phyloP scores from a whole-genome alignment of 176 grass and related monocot genomes.

The Eleusine coracana region DNA sequence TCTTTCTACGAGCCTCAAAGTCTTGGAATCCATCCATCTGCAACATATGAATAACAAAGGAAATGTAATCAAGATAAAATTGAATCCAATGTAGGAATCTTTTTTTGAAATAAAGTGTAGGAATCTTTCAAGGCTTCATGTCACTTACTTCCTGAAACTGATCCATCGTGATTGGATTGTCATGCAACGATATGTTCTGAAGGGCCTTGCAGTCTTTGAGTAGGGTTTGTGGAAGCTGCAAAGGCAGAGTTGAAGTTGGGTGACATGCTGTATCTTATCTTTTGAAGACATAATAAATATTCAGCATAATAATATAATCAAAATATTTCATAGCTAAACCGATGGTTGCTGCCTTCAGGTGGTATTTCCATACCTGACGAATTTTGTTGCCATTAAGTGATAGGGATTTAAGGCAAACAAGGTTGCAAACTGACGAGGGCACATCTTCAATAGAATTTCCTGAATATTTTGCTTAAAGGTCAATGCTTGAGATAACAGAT shows the following conservation, averaged over 20 bases:
- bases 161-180: slow-evolving; percentile 83
- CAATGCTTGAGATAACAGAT: background rate
- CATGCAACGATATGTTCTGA: slow-evolving; percentile 83
- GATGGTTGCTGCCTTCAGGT: background rate
- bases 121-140: slow-evolving; percentile 13
- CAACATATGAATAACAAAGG: slow-evolving; percentile 15
- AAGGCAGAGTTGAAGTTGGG: background rate
- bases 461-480: slow-evolving; percentile 53
- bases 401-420: slow-evolving; percentile 74
- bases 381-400: slow-evolving; percentile 85
- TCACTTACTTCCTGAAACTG: slow-evolving; percentile 78
- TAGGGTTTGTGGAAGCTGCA: slow-evolving; percentile 78
- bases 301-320: slow-evolving; percentile 6
- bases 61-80: slow-evolving; percentile 10
- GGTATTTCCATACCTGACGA: slow-evolving; percentile 51
- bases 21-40: slow-evolving; percentile 90
- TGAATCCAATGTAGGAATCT: slow-evolving; percentile 10
- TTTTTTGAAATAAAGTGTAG: too few species aligned
- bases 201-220: slow-evolving; percentile 83
- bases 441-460: slow-evolving; percentile 79
- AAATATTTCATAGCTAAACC: background rate
- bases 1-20: slow-evolving; percentile 81
- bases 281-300: background rate
- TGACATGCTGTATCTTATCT: slow-evolving; percentile 1
- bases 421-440: slow-evolving; percentile 73